Percentiles rank a stretch among this genome's conserved stretches.
These are phyloP conservation scores for Artemisia annua DNA, from an alignment of 129 eudicot genomes.

Conservation along the genomic window DNA sequence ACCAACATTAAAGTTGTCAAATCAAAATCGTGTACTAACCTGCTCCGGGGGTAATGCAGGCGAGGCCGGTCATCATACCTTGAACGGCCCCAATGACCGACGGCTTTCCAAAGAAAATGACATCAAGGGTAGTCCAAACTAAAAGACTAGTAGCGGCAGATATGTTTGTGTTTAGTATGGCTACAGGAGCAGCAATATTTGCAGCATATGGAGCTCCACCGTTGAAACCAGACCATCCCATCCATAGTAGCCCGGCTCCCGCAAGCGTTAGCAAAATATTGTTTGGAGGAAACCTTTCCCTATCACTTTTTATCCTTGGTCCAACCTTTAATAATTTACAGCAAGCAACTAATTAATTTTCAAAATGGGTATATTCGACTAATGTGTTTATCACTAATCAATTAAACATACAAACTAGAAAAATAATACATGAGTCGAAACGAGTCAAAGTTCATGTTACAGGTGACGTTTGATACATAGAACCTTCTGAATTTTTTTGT, in stretches of 20 bases:
- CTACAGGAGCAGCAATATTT: conserved; percentile 53
- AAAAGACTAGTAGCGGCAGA: conserved; percentile 74
- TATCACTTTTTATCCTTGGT: conserved; percentile 63
- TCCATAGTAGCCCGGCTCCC: conserved; percentile 79
- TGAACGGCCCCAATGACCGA: conserved; percentile 81
- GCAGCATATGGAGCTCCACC: conserved; percentile 86
- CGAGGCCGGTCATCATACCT: conserved; percentile 87
- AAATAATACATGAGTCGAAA: too few relatives aligned
- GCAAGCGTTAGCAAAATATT: conserved; percentile 65
- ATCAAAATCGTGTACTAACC: conserved; percentile 25
- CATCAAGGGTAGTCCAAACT: conserved; percentile 79
- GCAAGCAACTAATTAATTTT: too few relatives aligned
- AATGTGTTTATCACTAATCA: too few relatives aligned
- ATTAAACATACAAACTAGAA: too few relatives aligned
- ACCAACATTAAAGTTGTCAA: neutral
- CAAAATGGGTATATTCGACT: too few relatives aligned
- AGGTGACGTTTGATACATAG: too few relatives aligned
- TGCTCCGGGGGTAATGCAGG: conserved; percentile 80
- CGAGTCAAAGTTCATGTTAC: too few relatives aligned
- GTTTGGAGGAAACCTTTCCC: conserved; percentile 82
- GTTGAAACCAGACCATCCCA: conserved; percentile 90
- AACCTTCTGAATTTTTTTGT: too few relatives aligned
- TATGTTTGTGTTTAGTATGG: conserved; percentile 65
- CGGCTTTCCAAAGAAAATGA: conserved; percentile 67
- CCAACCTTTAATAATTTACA: conserved; percentile 50